These are phyloP conservation scores for Cryphonectria japonica DNA, from an alignment of 2,329 filamentous ascomycete genomes.

Conservation along the genomic window DNA sequence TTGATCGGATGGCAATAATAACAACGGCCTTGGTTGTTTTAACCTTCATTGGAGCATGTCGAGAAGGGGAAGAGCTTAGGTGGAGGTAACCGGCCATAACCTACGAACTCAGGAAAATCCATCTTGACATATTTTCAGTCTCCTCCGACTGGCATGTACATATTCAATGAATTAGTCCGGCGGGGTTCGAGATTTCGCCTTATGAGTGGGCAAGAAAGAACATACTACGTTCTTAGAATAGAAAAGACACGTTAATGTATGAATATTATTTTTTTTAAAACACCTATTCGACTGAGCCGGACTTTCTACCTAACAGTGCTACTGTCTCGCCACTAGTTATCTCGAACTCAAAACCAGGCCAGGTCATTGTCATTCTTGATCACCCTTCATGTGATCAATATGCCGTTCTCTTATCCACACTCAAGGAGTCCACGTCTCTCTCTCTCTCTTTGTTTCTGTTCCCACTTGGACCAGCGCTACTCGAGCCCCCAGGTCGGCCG, in stretches of 20 bases:
- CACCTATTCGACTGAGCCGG: background rate
- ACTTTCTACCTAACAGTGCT: background rate
- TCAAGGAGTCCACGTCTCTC: background rate
- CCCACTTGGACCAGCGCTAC: background rate
- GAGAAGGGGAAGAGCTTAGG: too few species aligned
- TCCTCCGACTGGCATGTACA: background rate
- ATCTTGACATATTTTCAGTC: background rate
- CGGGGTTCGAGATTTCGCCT: background rate
- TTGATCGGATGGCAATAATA: constrained; percentile 16
- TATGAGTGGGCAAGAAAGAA: background rate
- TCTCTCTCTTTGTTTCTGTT: background rate
- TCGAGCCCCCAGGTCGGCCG: background rate
- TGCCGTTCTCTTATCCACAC: too few species aligned
- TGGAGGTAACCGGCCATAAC: background rate
- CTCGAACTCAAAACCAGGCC: background rate
- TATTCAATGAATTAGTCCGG: background rate
- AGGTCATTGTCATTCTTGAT: background rate
- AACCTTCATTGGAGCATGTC: background rate
- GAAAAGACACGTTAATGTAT: background rate
- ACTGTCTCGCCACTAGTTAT: background rate
- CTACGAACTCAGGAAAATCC: background rate
- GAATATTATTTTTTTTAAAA: background rate
- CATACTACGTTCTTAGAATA: background rate
- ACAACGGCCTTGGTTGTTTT: background rate
- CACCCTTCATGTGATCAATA: too few species aligned